phyloP scores from a whole-genome alignment of 1,284 basidiomycete species.

The Ceratobasidium sp. region DNA sequence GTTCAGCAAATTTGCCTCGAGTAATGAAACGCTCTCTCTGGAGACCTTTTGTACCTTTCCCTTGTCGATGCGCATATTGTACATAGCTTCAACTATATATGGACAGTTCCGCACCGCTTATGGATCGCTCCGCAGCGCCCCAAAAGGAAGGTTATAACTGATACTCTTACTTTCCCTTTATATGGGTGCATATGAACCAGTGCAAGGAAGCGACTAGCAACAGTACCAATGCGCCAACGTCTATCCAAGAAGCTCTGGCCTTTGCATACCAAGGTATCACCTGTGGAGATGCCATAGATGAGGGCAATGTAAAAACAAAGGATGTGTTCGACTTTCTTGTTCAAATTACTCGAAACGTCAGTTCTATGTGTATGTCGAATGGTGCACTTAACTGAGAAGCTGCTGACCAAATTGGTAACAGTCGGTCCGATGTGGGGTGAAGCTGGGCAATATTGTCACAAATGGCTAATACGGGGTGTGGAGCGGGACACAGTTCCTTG shows the following conservation, averaged over 20 bases:
- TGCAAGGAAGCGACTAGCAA: background rate
- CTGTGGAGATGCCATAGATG: slow-evolving; percentile 33
- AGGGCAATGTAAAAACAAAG: slow-evolving; percentile 17
- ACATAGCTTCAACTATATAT: too few species aligned
- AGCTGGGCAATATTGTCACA: slow-evolving; percentile 34
- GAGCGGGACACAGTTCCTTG: slow-evolving; percentile 40
- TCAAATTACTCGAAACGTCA: slow-evolving; percentile 7
- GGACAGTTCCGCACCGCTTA: too few species aligned
- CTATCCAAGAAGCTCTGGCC: slow-evolving; percentile 11
- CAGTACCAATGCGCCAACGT: background rate
- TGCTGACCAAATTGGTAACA: background rate
- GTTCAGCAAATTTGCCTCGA: background rate
- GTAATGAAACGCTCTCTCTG: too few species aligned
- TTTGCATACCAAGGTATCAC: slow-evolving; percentile 27
- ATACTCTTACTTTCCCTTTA: too few species aligned
- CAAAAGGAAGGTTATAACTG: too few species aligned
- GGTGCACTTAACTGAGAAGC: too few species aligned
- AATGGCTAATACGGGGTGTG: slow-evolving; percentile 37
- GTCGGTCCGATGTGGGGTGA: slow-evolving; percentile 19
- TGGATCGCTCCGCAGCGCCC: too few species aligned
- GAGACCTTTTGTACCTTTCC: too few species aligned
- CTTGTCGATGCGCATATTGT: too few species aligned
- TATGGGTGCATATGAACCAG: too few species aligned
- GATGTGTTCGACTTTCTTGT: slow-evolving; percentile 32
- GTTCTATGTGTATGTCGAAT: slow-evolving; percentile 8